Conservation (phyloP, 768 basidiomycete species). For the Chlorophyllum brunneum region DNA sequence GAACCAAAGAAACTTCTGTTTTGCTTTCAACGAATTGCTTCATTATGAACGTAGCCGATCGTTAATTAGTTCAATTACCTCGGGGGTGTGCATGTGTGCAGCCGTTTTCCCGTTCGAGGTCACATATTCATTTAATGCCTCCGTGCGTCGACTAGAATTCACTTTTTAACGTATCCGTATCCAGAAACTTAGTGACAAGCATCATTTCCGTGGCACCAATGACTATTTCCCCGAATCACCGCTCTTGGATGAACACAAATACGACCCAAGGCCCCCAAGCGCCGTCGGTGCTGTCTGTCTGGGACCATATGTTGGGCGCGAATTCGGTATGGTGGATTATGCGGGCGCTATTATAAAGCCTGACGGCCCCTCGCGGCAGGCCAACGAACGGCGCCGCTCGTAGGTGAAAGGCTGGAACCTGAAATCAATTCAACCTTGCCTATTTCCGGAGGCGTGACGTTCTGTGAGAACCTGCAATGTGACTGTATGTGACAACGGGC, state of each 20-base stretch:
- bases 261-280: neutral
- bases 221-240: slow-evolving; percentile 2
- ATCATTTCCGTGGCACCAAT: slow-evolving; percentile 3
- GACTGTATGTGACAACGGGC: neutral
- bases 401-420: neutral
- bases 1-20: too few relatives aligned
- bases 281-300: neutral
- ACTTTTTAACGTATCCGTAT: too few relatives aligned
- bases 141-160: too few relatives aligned
- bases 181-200: slow-evolving; percentile 3
- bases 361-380: neutral
- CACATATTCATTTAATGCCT: neutral
- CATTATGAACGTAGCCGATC: too few relatives aligned
- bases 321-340: too few relatives aligned
- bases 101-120: neutral
- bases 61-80: neutral
- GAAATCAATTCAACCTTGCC: slow-evolving; percentile 1
- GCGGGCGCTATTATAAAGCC: neutral
- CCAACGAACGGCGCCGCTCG: neutral
- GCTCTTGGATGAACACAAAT: neutral
- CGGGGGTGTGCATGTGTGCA: neutral
- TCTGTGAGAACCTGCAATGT: neutral
- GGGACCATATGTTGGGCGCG: neutral
- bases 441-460: neutral
- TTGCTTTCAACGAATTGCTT: too few relatives aligned